Percentiles rank a stretch among this genome's conserved stretches.
Evolutionary conservation across 257 asterid genomes (phyloP).

Genomic region (Plantago major): DNA sequence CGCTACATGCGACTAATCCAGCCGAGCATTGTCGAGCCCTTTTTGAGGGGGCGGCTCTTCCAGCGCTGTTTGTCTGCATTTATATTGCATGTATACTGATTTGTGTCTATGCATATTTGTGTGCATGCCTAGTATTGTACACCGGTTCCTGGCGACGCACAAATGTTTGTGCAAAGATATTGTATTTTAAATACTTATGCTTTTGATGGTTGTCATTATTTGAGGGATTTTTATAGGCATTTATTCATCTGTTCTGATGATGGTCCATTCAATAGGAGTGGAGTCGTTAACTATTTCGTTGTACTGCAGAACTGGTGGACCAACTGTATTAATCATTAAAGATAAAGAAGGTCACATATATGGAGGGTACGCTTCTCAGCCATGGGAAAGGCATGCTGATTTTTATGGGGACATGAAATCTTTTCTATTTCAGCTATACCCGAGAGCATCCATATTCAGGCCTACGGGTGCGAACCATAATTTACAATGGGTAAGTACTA

Average conservation of each 20-base stretch:
- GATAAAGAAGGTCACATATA: conserved; percentile 78
- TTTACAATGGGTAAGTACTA: conserved; percentile 74
- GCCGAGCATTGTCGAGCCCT: too few relatives aligned
- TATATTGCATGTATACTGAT: too few relatives aligned
- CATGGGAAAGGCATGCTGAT: conserved; percentile 89
- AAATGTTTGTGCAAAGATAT: too few relatives aligned
- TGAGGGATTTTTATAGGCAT: conserved; percentile 1
- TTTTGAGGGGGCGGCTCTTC: too few relatives aligned
- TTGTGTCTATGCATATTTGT: too few relatives aligned
- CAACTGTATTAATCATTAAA: conserved; percentile 69
- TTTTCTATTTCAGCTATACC: conserved; percentile 78
- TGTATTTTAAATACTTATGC: background rate
- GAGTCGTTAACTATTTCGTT: conserved; percentile 33
- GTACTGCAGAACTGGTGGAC: conserved; percentile 69
- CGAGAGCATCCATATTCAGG: conserved; percentile 70
- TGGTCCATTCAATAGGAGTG: conserved; percentile 23
- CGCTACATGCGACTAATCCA: too few relatives aligned
- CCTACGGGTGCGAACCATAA: conserved; percentile 90
- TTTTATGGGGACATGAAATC: conserved; percentile 84
- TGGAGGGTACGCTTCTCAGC: conserved; percentile 96
- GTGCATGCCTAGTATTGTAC: too few relatives aligned
- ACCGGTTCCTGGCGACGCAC: too few relatives aligned
- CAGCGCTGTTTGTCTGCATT: too few relatives aligned
- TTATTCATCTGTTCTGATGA: background rate
- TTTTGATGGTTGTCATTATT: background rate